Evolutionary conservation across 2,329 filamentous ascomycete species (phyloP), one percentile per base, ranked within the genome.

Genomic region (Amylocarpus encephaloides): DNA sequence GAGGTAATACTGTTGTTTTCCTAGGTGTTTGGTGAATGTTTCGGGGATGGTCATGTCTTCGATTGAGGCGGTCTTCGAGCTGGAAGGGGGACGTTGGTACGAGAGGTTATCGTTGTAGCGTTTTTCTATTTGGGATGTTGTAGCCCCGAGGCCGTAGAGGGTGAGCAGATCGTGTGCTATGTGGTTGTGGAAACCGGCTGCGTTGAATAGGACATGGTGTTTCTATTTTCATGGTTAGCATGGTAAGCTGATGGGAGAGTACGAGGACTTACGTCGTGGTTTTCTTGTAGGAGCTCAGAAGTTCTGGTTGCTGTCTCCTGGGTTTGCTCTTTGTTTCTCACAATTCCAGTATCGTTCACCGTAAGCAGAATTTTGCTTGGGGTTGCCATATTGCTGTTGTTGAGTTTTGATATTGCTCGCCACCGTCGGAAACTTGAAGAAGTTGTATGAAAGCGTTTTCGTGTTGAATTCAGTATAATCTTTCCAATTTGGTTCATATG

Each of bases 121-220:
- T 10, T 69, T 68, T 59, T 83, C 74, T 3, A 96, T 73, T 15
- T 78, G 66, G 0, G 73, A 64, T 0, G 82, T 66, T 0, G 76
- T 69, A 6, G 87, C 88, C 1, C 85, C 84, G 1, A 93, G 80
- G 32, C 86, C 85, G 65, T 85, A 95, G 29, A 93, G 71, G 13
- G 83, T 82, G 10, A 95, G 76, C 5, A 94, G 69, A 33, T 89
- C 83, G 60, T 95, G 90, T 3, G 76, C 76, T 53, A 93, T 88
- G 62, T 95, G 90, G 65, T 95, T 88, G 63, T 96, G 91, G 55
- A 86, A 94, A 0, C 85, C 85, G 1, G 67, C 63, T 0, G 76
- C 53, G 54, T 93, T 94, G 74, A 90, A 95, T 70, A 85, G 94
- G 51, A 90, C 84, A 63, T 95, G 86, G 59, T 90, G 80, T 32